These are phyloP conservation scores for Microcyclospora pomicola DNA, from an alignment of 2,329 filamentous ascomycete genomes.

Conservation along the genomic window DNA sequence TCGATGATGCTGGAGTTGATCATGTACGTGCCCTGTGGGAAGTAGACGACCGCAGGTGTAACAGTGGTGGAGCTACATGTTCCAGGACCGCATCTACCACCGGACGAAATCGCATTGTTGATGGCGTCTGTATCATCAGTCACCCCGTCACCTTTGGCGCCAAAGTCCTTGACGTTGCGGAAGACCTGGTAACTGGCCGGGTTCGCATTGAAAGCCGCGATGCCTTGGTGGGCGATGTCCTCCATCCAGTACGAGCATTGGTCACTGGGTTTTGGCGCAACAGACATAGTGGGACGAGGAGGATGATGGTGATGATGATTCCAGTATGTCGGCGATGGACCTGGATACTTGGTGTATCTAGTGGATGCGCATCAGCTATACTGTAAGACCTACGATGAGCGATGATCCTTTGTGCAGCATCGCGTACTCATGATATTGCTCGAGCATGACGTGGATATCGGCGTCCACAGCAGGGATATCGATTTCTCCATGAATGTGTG, in stretches of 20 bases:
- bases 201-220: slow-evolving; percentile 34
- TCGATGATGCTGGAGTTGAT: slow-evolving; percentile 41
- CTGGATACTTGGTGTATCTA: slow-evolving; percentile 6
- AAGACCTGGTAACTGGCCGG: slow-evolving; percentile 31
- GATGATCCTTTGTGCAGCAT: background rate
- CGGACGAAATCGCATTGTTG: slow-evolving; percentile 28
- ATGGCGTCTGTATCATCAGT: slow-evolving; percentile 46
- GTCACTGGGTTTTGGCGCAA: slow-evolving; percentile 1
- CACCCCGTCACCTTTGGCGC: slow-evolving; percentile 32
- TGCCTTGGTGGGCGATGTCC: slow-evolving; percentile 33
- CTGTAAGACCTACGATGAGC: background rate
- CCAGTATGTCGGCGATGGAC: slow-evolving; percentile 5
- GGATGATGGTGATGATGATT: slow-evolving; percentile 5
- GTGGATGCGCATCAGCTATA: background rate
- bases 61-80: slow-evolving; percentile 33
- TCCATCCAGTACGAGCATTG: slow-evolving; percentile 28
- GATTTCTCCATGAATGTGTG: slow-evolving; percentile 4
- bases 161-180: slow-evolving; percentile 36
- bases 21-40: slow-evolving; percentile 47
- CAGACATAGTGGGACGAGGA: background rate
- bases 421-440: slow-evolving; percentile 3
- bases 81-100: slow-evolving; percentile 29
- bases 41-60: slow-evolving; percentile 44
- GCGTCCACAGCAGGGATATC: slow-evolving; percentile 8
- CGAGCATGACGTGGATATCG: slow-evolving; percentile 3